These are phyloP conservation scores for Bremia lactucae DNA, from an alignment of 352 stramenopile genomes.

Conservation along the genomic window DNA sequence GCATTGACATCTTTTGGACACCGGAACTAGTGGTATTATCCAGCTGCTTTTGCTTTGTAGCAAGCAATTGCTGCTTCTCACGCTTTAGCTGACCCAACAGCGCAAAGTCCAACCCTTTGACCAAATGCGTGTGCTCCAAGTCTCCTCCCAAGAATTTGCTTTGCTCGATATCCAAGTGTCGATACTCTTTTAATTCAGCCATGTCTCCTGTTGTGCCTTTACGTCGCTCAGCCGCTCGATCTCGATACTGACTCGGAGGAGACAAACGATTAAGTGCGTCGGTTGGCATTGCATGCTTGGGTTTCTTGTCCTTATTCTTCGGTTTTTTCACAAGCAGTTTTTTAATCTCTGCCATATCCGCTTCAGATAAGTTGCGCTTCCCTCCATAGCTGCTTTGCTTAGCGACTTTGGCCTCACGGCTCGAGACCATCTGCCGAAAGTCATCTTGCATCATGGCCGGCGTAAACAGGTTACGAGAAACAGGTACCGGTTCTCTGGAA, in stretches of 20 bases:
- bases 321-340: constrained; percentile 48
- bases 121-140: constrained; percentile 78
- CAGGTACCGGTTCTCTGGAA: too few relatives aligned
- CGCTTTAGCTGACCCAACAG: constrained; percentile 79
- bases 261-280: neutral
- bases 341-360: constrained; percentile 35
- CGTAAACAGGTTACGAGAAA: too few relatives aligned
- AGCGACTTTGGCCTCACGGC: constrained; percentile 7
- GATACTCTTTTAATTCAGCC: constrained; percentile 36
- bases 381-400: constrained; percentile 26
- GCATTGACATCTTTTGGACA: neutral
- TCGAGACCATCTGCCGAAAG: constrained; percentile 52
- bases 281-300: constrained; percentile 8
- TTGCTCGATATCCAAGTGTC: constrained; percentile 55
- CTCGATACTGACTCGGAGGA: constrained; percentile 28
- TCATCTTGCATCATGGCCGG: constrained; percentile 66
- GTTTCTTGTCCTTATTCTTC: constrained; percentile 46
- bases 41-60: constrained; percentile 21
- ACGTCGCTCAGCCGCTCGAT: constrained; percentile 58
- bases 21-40: neutral
- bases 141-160: constrained; percentile 80
- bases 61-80: constrained; percentile 53
- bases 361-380: constrained; percentile 44
- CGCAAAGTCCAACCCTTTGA: constrained; percentile 84
- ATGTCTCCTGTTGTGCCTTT: constrained; percentile 26